Evolutionary conservation across 257 asterid genomes (phyloP).

Genomic region (Gardenia jasminoides): DNA sequence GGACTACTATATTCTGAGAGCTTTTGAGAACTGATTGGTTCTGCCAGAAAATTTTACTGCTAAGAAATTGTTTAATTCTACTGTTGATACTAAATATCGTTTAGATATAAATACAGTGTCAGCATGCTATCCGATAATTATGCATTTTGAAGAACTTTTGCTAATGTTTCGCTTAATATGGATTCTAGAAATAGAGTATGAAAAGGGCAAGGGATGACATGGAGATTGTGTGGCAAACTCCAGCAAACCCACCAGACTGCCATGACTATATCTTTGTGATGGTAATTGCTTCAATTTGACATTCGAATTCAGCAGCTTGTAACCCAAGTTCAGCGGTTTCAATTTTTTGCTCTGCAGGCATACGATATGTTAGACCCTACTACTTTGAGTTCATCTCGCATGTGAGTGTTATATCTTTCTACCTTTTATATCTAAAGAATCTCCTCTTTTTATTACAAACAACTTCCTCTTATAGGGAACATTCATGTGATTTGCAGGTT

Average conservation of each 20-base stretch:
- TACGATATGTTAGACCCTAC: conserved; percentile 90
- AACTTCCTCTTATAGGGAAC: not conserved
- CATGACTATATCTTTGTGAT: conserved; percentile 68
- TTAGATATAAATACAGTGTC: not conserved
- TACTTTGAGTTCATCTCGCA: conserved; percentile 91
- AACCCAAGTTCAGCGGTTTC: conserved; percentile 4
- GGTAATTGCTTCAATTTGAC: conserved; percentile 31
- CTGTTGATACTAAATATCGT: not conserved
- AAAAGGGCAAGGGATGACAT: conserved; percentile 62
- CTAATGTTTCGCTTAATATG: not conserved
- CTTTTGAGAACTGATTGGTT: not conserved
- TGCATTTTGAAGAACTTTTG: not conserved
- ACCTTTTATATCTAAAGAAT: not conserved
- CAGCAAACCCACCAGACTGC: conserved; percentile 86
- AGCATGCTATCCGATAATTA: not conserved
- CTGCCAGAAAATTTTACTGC: not conserved
- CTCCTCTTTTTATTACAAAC: not conserved
- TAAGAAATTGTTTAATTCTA: not conserved
- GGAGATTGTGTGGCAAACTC: conserved; percentile 95
- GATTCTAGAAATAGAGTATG: conserved; percentile 17
- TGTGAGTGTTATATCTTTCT: conserved; percentile 38
- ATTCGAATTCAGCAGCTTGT: not conserved
- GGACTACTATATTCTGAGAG: not conserved
- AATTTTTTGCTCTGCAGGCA: conserved; percentile 51
- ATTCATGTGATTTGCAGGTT: conserved; percentile 48